Conservation (phyloP, 768 basidiomycete genomes). For the Collybia sordida region DNA sequence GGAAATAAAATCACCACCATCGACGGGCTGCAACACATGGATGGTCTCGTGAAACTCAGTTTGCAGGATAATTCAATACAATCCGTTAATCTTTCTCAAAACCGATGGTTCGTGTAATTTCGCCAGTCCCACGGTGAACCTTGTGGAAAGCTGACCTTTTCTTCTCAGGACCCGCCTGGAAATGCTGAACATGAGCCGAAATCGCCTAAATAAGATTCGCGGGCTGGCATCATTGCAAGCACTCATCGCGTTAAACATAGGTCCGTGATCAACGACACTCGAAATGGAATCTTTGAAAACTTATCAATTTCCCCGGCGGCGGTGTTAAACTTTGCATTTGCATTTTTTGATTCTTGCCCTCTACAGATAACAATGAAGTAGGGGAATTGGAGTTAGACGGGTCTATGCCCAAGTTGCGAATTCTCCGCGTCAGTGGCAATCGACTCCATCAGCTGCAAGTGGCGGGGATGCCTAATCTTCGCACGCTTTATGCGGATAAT, state of each 20-base stretch:
- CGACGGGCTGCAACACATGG: constrained; percentile 77
- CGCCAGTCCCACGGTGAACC: constrained; percentile 12
- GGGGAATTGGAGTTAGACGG: constrained; percentile 51
- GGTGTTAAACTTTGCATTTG: constrained; percentile 5
- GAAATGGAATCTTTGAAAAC: constrained; percentile 21
- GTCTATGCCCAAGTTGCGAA: constrained; percentile 69
- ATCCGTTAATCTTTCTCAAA: constrained; percentile 56
- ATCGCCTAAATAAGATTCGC: constrained; percentile 56
- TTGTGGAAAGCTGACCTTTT: constrained; percentile 11
- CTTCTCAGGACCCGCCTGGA: constrained; percentile 64
- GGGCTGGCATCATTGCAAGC: constrained; percentile 63
- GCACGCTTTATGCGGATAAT: constrained; percentile 92
- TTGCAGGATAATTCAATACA: constrained; percentile 72
- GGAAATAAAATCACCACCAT: constrained; percentile 74
- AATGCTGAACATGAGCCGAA: constrained; percentile 79
- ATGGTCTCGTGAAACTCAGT: constrained; percentile 81
- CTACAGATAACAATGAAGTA: constrained; percentile 73
- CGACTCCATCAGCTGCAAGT: constrained; percentile 65
- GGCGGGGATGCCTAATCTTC: constrained; percentile 63
- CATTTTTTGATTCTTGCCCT: constrained; percentile 10
- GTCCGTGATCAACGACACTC: constrained; percentile 47
- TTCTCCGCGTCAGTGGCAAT: constrained; percentile 85
- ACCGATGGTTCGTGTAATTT: constrained; percentile 61
- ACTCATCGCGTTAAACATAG: constrained; percentile 77
- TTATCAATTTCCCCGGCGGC: constrained; percentile 6